Base-by-base conservation (phyloP, 148 eudicot species). In the Beta vulgaris region DNA sequence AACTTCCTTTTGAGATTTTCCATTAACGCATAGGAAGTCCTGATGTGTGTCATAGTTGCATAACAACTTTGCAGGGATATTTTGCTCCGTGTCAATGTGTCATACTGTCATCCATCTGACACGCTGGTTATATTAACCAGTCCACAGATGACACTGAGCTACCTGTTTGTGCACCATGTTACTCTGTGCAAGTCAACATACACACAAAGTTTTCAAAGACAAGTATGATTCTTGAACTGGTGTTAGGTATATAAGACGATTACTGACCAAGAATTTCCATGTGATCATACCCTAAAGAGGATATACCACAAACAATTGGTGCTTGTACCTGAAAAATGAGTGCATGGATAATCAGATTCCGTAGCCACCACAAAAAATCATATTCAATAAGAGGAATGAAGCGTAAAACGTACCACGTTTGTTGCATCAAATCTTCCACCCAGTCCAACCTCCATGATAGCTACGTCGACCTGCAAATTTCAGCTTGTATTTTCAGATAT, bases 381-480 rank as follows among this genome's bases (percentile, higher is more conserved):
- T 42, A 67, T 29, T 9, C 19, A 58, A 32, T 36, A 31, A 49
- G 31, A 62, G 59, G 53, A 37, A 61, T 68, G 73, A 28, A 46
- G 37, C 60, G 29, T 29, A 71, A 76, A 7, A 40, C 93, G 61
- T 70, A 92, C 99, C 97, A 96, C 93, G 80, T 96, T 96, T 71
- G 99, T 96, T 37, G 97, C 99, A 80, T 96, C 99, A 87, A 87
- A 96, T 80, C 72, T 92, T 84, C 99, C 99, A 55, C 99, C 99
- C 80, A 96, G 80, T 25, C 99, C 99, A 85, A 92, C 99, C 86
- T 96, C 99, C 85, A 96, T 66, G 78, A 96, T 91, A 59, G 91
- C 97, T 78, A 96, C 99, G 80, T 96, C 97, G 54, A 96, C 99
- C 99, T 95, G 88, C 68, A 77, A 81, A 74, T 35, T 55, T 39